Conservation (phyloP, 2,329 filamentous ascomycete genomes). For the Paecilomyces variotii region DNA sequence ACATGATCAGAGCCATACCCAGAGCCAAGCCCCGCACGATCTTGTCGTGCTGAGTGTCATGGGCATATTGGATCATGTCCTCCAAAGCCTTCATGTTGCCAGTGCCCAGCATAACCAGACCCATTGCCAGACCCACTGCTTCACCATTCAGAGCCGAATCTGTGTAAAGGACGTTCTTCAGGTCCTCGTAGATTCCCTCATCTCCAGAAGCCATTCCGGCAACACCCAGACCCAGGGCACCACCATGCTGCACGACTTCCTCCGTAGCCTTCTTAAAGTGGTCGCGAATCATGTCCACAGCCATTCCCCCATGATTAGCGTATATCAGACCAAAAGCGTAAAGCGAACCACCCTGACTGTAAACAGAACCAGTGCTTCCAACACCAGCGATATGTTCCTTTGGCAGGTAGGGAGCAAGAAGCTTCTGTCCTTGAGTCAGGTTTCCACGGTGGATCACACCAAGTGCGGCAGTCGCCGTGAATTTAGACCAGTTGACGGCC, state of each 20-base stretch:
- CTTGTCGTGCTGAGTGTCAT: slow-evolving; percentile 98
- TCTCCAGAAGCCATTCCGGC: slow-evolving; percentile 96
- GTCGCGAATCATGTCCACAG: slow-evolving; percentile 44
- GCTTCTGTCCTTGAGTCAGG: slow-evolving; percentile 82
- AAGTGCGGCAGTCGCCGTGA: slow-evolving; percentile 90
- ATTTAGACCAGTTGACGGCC: slow-evolving; percentile 99
- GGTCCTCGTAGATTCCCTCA: slow-evolving; percentile 80
- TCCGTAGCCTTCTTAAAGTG: slow-evolving; percentile 43
- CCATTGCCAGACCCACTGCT: slow-evolving; percentile 91
- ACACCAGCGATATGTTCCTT: slow-evolving; percentile 54
- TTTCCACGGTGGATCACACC: slow-evolving; percentile 97
- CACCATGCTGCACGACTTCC: slow-evolving; percentile 94
- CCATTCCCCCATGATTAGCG: slow-evolving; percentile 91
- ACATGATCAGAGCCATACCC: slow-evolving; percentile 98
- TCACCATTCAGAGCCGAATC: slow-evolving; percentile 96
- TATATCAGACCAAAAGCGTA: slow-evolving; percentile 96
- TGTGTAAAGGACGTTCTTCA: slow-evolving; percentile 79
- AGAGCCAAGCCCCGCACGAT: slow-evolving; percentile 92
- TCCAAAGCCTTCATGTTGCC: slow-evolving; percentile 88
- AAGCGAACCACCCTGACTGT: slow-evolving; percentile 90
- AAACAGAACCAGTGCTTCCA: slow-evolving; percentile 74
- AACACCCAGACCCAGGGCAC: slow-evolving; percentile 88
- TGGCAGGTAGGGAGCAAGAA: slow-evolving; percentile 90
- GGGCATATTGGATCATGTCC: slow-evolving; percentile 95
- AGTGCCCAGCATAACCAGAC: slow-evolving; percentile 96